Base-by-base conservation (phyloP, 768 basidiomycete genomes). In the Rickenella mellea region DNA sequence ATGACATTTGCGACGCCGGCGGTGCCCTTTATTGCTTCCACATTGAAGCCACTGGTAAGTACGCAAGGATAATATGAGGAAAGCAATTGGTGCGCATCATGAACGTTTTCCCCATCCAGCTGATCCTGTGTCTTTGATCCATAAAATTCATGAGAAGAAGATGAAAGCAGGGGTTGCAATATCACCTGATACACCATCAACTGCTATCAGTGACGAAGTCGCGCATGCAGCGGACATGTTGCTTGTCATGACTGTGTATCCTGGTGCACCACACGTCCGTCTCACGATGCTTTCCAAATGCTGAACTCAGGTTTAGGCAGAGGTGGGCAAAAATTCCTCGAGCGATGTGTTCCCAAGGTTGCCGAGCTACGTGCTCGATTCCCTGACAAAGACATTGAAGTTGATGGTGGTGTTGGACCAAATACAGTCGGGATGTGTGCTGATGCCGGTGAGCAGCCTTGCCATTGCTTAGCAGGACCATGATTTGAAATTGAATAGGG, bases 161-260 rank as follows among this genome's bases (percentile, higher is more conserved):
- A 97, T 99, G 93, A 83, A 78, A 57, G 93, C 88, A 2, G 96
- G 93, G 17, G 83, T 98, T 24, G 96, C 96, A 27, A 94, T 99
- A 52, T 97, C 93, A 5, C 96, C 96, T 1, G 85, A 90, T 54
- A 98, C 96, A 0, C 87, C 88, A 9, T 83, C 91, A 19, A 71
- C 77, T 3, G 84, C 80, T 30, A 92, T 99, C 58, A 83, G 90
- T 39, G 81, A 93, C 56, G 78, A 78, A 37, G 70, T 98, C 37
- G 94, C 71, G n/a, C 54, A 78, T 10, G 76, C 75, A 4, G 91
- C 83, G 5, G 93, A 97, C 59, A 89, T 97, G 87, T 73, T 98
- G 26, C 78, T 98, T 47, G 93, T 98, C 53, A 98, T 98, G 94
- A 98, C 94, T 7, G 93, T 99, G 20, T 83, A 89, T 56, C 94